phyloP scores from a whole-genome alignment of 2,329 filamentous ascomycete species.

The Fusarium aywerte region DNA sequence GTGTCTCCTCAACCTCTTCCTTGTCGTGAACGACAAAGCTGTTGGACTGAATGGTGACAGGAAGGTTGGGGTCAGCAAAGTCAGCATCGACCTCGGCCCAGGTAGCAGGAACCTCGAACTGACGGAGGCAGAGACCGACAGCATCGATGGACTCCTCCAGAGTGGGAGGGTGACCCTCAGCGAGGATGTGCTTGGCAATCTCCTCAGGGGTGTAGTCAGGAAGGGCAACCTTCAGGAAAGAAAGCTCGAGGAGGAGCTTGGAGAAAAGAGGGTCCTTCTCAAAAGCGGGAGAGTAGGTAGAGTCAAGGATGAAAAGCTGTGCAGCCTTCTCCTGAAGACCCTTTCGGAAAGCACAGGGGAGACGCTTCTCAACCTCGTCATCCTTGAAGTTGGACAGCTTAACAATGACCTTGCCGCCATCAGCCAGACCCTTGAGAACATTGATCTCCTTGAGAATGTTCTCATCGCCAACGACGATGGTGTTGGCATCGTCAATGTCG shows the following conservation, averaged over 20 bases:
- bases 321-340: constrained; percentile 75
- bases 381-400: constrained; percentile 83
- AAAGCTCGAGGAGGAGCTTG: constrained; percentile 77
- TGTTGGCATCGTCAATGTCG: constrained; percentile 80
- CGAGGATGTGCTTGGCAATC: constrained; percentile 71
- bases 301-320: constrained; percentile 80
- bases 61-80: constrained; percentile 62
- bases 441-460: constrained; percentile 83
- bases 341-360: constrained; percentile 77
- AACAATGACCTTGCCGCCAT: constrained; percentile 77
- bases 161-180: constrained; percentile 63
- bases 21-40: constrained; percentile 87
- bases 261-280: constrained; percentile 72
- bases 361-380: constrained; percentile 88
- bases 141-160: constrained; percentile 71
- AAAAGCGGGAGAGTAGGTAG: constrained; percentile 73
- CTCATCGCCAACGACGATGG: constrained; percentile 81
- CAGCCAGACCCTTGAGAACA: constrained; percentile 75
- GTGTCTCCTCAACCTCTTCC: constrained; percentile 73
- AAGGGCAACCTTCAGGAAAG: constrained; percentile 82
- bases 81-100: constrained; percentile 77
- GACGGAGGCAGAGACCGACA: constrained; percentile 75
- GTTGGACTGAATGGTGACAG: constrained; percentile 75
- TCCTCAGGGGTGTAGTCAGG: constrained; percentile 71
- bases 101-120: constrained; percentile 79